Percentiles rank a stretch among this genome's conserved stretches.
These are phyloP conservation scores for Penicillium longicatenatum DNA, from an alignment of 495 filamentous ascomycete genomes.

Conservation along the genomic window DNA sequence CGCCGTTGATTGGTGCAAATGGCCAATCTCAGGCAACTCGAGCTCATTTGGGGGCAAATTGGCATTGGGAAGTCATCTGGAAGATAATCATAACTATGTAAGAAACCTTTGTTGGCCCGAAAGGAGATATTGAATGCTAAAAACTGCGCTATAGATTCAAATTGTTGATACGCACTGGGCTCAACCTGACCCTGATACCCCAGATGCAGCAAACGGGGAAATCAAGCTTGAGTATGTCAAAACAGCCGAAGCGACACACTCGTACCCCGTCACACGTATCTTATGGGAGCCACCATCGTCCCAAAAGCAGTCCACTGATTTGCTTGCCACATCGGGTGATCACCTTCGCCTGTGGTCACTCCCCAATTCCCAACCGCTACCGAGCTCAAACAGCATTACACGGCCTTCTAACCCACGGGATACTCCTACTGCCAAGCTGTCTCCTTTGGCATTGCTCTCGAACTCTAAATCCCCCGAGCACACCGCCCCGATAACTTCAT, in stretches of 20 bases:
- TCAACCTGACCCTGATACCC: slow-evolving; percentile 65
- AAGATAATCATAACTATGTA: slow-evolving; percentile 98
- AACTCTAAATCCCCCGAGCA: slow-evolving; percentile 99
- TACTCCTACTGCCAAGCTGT: slow-evolving; percentile 76
- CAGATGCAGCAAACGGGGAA: slow-evolving; percentile 65
- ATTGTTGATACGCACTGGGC: slow-evolving; percentile 85
- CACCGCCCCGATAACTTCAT: slow-evolving; percentile 90
- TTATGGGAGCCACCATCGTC: slow-evolving; percentile 98
- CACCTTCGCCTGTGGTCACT: slow-evolving; percentile 96
- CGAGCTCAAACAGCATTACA: slow-evolving; percentile 71
- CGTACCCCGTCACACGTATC: slow-evolving; percentile 94
- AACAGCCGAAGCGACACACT: slow-evolving; percentile 96
- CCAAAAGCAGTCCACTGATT: slow-evolving; percentile 93
- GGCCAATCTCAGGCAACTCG: slow-evolving; percentile 70
- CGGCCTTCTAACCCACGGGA: slow-evolving; percentile 65
- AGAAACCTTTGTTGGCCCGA: slow-evolving; percentile 21
- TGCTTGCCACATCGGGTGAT: slow-evolving; percentile 94
- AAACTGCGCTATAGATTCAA: slow-evolving; percentile 76
- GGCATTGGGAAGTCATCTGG: slow-evolving; percentile 91
- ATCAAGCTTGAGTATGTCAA: slow-evolving; percentile 88
- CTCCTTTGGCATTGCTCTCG: slow-evolving; percentile 87
- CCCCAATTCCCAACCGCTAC: slow-evolving; percentile 54
- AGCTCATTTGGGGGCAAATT: slow-evolving; percentile 82
- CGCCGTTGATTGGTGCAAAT: slow-evolving; percentile 99
- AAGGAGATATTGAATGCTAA: slow-evolving; percentile 17